These are phyloP conservation scores for Zymoseptoria tritici DNA, from an alignment of 2,329 filamentous ascomycete genomes.

Conservation along the genomic window DNA sequence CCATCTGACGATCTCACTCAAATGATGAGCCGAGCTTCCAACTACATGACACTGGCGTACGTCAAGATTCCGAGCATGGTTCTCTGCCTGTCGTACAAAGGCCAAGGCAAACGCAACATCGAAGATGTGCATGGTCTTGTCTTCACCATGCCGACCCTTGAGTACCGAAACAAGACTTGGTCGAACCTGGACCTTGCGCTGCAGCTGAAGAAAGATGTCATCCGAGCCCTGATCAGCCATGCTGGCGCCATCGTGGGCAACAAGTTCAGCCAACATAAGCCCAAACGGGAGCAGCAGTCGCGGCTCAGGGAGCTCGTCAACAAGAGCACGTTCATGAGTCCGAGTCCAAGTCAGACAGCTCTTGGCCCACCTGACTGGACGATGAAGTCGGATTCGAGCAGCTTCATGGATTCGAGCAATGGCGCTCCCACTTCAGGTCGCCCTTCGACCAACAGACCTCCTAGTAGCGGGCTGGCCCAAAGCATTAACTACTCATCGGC, in stretches of 20 bases:
- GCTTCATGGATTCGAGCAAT: conserved; percentile 15
- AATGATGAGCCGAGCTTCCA: conserved; percentile 92
- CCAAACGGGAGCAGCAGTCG: conserved; percentile 68
- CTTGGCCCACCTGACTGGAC: conserved; percentile 12
- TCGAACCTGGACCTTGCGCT: conserved; percentile 92
- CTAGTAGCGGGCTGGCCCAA: conserved; percentile 22
- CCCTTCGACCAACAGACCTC: conserved; percentile 22
- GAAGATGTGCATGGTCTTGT: conserved; percentile 97
- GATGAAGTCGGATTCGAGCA: conserved; percentile 21
- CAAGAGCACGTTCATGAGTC: conserved; percentile 55
- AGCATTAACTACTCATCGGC: conserved; percentile 18
- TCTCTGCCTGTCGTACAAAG: conserved; percentile 92
- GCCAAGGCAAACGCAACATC: conserved; percentile 87
- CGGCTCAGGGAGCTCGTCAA: conserved; percentile 78
- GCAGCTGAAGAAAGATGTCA: conserved; percentile 87
- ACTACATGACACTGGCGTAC: conserved; percentile 94
- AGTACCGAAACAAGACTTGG: conserved; percentile 99
- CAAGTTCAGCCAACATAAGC: conserved; percentile 86
- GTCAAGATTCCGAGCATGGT: conserved; percentile 94
- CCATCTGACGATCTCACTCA: conserved; percentile 84
- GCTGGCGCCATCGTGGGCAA: conserved; percentile 95
- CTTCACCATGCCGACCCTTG: conserved; percentile 86
- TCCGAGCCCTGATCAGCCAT: conserved; percentile 88
- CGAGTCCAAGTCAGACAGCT: conserved; percentile 9
- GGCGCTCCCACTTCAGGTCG: conserved; percentile 18